Percentiles rank a stretch among this genome's conserved stretches.
phyloP scores from a whole-genome alignment of 2,329 filamentous ascomycete species.

The Phaeophleospora eucalypticola region DNA sequence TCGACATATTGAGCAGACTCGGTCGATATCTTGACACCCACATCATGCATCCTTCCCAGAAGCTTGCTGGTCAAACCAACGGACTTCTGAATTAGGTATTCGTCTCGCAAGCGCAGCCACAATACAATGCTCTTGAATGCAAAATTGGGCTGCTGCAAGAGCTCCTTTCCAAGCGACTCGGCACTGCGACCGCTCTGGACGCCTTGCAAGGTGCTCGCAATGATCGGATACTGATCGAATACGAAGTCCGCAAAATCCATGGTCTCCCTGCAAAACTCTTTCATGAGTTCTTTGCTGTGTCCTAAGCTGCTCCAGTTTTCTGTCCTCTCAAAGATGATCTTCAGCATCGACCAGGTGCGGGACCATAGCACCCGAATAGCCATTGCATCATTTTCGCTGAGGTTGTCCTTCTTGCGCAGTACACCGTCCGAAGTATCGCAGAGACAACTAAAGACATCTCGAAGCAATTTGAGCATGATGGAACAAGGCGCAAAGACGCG shows the following conservation, averaged over 20 bases:
- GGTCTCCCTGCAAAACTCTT: constrained; percentile 87
- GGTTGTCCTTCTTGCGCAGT: constrained; percentile 55
- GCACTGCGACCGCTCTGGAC: constrained; percentile 32
- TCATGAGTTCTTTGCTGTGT: constrained; percentile 73
- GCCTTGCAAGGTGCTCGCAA: constrained; percentile 63
- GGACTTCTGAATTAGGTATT: constrained; percentile 76
- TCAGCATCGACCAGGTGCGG: constrained; percentile 75
- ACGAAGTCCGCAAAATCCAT: constrained; percentile 90
- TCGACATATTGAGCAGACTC: constrained; percentile 59
- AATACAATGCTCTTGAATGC: constrained; percentile 64
- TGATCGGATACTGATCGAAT: constrained; percentile 78
- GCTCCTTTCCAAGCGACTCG: constrained; percentile 41
- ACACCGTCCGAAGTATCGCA: constrained; percentile 61
- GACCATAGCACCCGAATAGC: constrained; percentile 77
- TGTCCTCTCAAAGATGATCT: constrained; percentile 75
- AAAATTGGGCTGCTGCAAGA: constrained; percentile 61
- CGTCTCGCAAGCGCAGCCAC: constrained; percentile 86
- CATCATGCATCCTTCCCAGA: constrained; percentile 72
- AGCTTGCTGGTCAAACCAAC: constrained; percentile 82
- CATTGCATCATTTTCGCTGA: constrained; percentile 55
- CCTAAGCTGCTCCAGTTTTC: constrained; percentile 72
- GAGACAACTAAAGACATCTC: constrained; percentile 60
- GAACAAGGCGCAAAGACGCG: constrained; percentile 58
- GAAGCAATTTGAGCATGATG: constrained; percentile 58
- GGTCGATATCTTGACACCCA: constrained; percentile 64